Conservation (phyloP, 148 eudicot genomes). For the Nepenthes gracilis region DNA sequence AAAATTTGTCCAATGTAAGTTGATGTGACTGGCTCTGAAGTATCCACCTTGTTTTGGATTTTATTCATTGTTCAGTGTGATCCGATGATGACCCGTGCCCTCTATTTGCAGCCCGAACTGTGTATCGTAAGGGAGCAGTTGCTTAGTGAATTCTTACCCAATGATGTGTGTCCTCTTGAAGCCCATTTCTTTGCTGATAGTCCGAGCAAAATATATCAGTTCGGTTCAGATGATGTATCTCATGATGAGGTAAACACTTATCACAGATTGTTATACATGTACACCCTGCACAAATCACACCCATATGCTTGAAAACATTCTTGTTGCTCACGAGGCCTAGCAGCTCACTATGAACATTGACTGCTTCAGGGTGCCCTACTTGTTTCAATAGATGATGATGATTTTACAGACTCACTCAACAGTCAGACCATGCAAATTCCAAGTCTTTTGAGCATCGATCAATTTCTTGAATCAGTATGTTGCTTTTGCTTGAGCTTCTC, state of each 20-base stretch:
- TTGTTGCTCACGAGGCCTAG: neutral
- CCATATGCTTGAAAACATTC: neutral
- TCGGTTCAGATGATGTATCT: constrained; percentile 22
- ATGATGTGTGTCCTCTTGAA: constrained; percentile 62
- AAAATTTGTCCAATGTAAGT: constrained; percentile 44
- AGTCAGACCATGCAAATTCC: constrained; percentile 27
- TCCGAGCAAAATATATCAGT: constrained; percentile 20
- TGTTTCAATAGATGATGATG: constrained; percentile 42
- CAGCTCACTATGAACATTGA: constrained; percentile 3
- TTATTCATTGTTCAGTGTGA: neutral
- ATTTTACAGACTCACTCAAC: constrained; percentile 18
- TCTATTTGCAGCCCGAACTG: constrained; percentile 45
- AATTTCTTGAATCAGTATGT: constrained; percentile 80
- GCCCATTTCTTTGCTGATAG: constrained; percentile 33
- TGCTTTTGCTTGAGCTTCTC: constrained; percentile 4
- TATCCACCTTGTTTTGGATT: neutral
- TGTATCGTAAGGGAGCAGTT: constrained; percentile 50
- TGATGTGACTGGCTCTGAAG: neutral
- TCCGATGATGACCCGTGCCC: constrained; percentile 8
- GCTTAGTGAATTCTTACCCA: constrained; percentile 71
- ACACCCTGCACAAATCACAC: neutral
- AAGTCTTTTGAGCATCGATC: constrained; percentile 57
- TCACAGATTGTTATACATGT: constrained; percentile 4
- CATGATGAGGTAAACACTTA: constrained; percentile 46
- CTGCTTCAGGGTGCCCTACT: constrained; percentile 35